These are phyloP conservation scores for Aphanomyces cochlioides DNA, from an alignment of 352 stramenopile genomes.

Conservation along the genomic window DNA sequence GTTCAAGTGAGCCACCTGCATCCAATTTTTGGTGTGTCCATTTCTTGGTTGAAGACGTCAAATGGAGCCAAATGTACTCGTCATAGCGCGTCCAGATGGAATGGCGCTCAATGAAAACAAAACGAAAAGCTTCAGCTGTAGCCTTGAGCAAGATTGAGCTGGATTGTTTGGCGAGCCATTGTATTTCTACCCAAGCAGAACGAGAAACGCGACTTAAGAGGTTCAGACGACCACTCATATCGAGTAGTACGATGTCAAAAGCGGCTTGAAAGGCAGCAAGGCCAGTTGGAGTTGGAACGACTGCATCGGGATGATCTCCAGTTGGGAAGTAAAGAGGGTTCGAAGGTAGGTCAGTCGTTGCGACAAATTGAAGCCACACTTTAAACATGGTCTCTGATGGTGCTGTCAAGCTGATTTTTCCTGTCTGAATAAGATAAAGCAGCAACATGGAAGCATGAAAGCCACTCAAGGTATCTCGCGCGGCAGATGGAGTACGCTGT, in stretches of 20 bases:
- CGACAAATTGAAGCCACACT: conserved; percentile 77
- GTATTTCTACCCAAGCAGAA: conserved; percentile 68
- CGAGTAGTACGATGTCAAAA: conserved; percentile 75
- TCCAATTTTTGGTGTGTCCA: conserved; percentile 17
- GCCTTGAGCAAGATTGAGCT: conserved; percentile 57
- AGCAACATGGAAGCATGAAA: conserved; percentile 82
- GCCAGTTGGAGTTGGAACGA: conserved; percentile 60
- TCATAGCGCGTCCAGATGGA: conserved; percentile 82
- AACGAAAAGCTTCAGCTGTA: conserved; percentile 69
- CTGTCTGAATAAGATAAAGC: conserved; percentile 73
- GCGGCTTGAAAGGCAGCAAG: conserved; percentile 59
- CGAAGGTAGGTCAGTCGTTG: conserved; percentile 56
- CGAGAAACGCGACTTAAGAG: conserved; percentile 61
- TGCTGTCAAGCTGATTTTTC: conserved; percentile 63
- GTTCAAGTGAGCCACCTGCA: conserved; percentile 59
- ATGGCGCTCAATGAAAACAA: conserved; percentile 78
- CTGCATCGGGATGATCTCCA: conserved; percentile 36
- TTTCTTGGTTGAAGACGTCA: conserved; percentile 48
- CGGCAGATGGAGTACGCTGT: conserved; percentile 70
- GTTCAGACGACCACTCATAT: conserved; percentile 70
- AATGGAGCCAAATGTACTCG: conserved; percentile 81
- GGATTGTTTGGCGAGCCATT: conserved; percentile 57
- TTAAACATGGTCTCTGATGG: conserved; percentile 84
- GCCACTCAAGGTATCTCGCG: conserved; percentile 75
- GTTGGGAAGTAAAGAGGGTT: conserved; percentile 61